A percentile compares a stretch with the other conserved stretches of the same genome.
These are phyloP conservation scores for Penicillium cosmopolitanum DNA, from an alignment of 495 filamentous ascomycete genomes.

Conservation along the genomic window DNA sequence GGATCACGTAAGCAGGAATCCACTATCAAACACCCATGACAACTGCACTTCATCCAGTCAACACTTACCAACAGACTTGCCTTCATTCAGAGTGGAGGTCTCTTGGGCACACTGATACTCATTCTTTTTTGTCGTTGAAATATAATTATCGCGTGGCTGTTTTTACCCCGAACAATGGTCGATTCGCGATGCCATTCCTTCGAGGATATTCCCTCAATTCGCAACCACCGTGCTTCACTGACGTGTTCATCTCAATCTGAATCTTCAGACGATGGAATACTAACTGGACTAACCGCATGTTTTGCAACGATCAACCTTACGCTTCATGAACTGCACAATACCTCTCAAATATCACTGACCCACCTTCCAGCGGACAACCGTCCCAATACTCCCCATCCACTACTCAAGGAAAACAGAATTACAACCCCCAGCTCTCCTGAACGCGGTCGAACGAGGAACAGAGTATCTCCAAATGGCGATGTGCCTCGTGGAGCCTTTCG, in stretches of 20 bases:
- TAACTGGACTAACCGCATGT: conserved; percentile 18
- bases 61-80: neutral
- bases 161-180: conserved; percentile 24
- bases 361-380: neutral
- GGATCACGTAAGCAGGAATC: conserved; percentile 10
- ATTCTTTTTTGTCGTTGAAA: conserved; percentile 17
- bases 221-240: conserved; percentile 15
- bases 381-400: neutral
- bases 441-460: conserved; percentile 24
- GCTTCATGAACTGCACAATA: conserved; percentile 20
- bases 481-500: conserved; percentile 13
- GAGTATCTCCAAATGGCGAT: conserved; percentile 5
- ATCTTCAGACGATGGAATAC: conserved; percentile 13
- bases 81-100: neutral
- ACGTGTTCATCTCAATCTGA: conserved; percentile 18
- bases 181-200: conserved; percentile 33
- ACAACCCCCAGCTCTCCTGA: conserved; percentile 1
- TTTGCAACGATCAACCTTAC: conserved; percentile 26
- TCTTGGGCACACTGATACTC: conserved; percentile 20
- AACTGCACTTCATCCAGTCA: neutral
- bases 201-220: conserved; percentile 21
- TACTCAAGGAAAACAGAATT: conserved; percentile 18
- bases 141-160: conserved; percentile 6
- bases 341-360: conserved; percentile 20
- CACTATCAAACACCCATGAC: no score